Evolutionary conservation across 163 green algal genomes (phyloP).

Genomic region (Picocystis sp.): DNA sequence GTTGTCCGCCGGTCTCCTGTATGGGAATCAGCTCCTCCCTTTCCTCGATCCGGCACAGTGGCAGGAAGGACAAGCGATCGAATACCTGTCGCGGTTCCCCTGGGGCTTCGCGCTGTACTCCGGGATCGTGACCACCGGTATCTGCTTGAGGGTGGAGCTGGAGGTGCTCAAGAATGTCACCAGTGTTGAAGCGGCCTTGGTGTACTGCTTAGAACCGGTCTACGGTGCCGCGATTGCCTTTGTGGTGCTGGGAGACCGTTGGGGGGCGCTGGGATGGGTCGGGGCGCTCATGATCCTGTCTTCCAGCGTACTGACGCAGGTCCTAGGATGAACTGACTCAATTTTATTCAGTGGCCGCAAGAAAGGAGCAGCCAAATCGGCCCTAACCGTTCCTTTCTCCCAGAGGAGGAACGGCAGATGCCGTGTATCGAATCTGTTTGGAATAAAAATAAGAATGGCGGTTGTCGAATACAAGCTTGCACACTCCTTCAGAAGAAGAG

Average conservation of each 20-base stretch:
- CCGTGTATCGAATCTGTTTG: too few species aligned
- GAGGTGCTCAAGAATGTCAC: constrained; percentile 42
- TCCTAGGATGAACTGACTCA: constrained; percentile 5
- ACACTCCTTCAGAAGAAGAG: too few species aligned
- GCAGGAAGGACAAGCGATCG: too few species aligned
- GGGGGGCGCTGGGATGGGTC: constrained; percentile 35
- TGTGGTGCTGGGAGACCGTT: constrained; percentile 43
- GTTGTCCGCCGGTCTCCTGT: too few species aligned
- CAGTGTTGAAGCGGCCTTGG: constrained; percentile 40
- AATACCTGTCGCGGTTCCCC: constrained; percentile 2
- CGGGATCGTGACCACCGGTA: constrained; percentile 41
- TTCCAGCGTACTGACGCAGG: constrained; percentile 31
- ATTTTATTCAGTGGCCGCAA: too few species aligned
- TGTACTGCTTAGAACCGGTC: constrained; percentile 56
- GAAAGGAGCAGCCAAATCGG: too few species aligned
- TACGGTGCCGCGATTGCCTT: constrained; percentile 40
- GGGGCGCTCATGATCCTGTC: constrained; percentile 47
- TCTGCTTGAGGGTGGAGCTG: constrained; percentile 51
- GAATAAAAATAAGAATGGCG: too few species aligned
- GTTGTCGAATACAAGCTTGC: too few species aligned
- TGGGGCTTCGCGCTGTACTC: constrained; percentile 33
- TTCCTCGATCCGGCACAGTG: too few species aligned
- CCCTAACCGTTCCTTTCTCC: too few species aligned
- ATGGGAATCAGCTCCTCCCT: too few species aligned
- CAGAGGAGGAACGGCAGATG: too few species aligned